Evolutionary conservation across 2,329 filamentous ascomycete species (phyloP).

Genomic region (Raffaelea arxii): DNA sequence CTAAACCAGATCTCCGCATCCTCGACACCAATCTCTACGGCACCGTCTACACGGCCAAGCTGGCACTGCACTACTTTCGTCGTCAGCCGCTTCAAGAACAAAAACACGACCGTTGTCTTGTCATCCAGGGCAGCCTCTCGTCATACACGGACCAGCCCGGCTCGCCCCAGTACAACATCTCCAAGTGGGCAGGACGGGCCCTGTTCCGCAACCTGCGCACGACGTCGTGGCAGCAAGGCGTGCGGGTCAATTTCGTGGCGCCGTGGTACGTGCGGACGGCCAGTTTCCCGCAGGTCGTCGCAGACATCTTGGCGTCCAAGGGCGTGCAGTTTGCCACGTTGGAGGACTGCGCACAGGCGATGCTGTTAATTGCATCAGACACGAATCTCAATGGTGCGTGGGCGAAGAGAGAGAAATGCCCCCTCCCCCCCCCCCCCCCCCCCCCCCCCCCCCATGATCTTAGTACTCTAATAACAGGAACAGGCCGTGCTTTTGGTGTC

Average conservation of each 20-base stretch:
- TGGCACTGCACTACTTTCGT: slow-evolving; percentile 36
- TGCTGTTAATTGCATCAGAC: slow-evolving; percentile 3
- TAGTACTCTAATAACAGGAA: background rate
- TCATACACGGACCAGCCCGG: slow-evolving; percentile 35
- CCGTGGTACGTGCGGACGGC: slow-evolving; percentile 24
- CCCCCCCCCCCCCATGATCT: background rate
- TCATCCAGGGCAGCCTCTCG: slow-evolving; percentile 38
- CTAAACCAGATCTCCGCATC: slow-evolving; percentile 30
- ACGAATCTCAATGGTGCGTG: slow-evolving; percentile 4
- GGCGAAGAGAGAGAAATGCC: too few relatives aligned
- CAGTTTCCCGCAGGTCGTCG: slow-evolving; percentile 3
- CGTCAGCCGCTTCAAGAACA: slow-evolving; percentile 26
- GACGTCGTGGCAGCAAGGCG: slow-evolving; percentile 28
- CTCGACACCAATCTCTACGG: slow-evolving; percentile 32
- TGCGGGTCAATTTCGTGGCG: slow-evolving; percentile 36
- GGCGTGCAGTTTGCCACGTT: slow-evolving; percentile 9
- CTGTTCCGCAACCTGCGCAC: slow-evolving; percentile 30
- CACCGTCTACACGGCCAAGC: slow-evolving; percentile 33
- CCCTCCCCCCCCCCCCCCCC: too few relatives aligned
- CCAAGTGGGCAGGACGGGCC: slow-evolving; percentile 32
- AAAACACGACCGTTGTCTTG: slow-evolving; percentile 34
- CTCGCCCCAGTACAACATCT: slow-evolving; percentile 30
- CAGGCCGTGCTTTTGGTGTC: slow-evolving; percentile 6
- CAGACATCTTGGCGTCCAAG: slow-evolving; percentile 1
- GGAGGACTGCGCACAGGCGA: slow-evolving; percentile 4